Evolutionary conservation across 306 rosid species (phyloP).

Genomic region (Medicago truncatula): DNA sequence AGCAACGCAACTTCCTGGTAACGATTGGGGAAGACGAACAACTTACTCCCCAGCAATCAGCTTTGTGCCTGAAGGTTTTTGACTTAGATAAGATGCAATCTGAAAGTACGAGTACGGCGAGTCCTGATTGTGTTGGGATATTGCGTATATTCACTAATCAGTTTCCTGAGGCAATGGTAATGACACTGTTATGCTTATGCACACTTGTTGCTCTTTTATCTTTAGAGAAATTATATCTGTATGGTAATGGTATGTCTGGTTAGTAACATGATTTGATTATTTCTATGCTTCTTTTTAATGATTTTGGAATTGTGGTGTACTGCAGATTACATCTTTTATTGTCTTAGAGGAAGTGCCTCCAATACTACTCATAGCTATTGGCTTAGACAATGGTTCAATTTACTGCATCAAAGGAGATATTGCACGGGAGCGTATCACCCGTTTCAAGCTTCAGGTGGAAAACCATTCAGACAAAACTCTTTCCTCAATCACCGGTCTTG

Average conservation of each 20-base stretch:
- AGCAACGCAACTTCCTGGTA: constrained; percentile 91
- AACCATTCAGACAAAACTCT: constrained; percentile 61
- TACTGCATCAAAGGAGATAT: constrained; percentile 97
- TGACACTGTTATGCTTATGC: constrained; percentile 19
- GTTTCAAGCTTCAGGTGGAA: constrained; percentile 92
- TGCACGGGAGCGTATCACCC: constrained; percentile 91
- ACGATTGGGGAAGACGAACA: constrained; percentile 89
- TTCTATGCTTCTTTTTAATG: constrained; percentile 4
- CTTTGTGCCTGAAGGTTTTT: constrained; percentile 89
- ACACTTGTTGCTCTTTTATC: constrained; percentile 15
- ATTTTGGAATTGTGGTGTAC: constrained; percentile 35
- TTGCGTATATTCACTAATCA: constrained; percentile 93
- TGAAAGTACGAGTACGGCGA: constrained; percentile 74
- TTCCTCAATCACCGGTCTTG: constrained; percentile 80
- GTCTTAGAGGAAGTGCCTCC: constrained; percentile 97
- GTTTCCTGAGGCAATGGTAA: constrained; percentile 92
- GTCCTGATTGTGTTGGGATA: constrained; percentile 96
- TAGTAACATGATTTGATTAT: constrained; percentile 9
- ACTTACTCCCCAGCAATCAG: constrained; percentile 73
- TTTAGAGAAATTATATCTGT: constrained; percentile 8
- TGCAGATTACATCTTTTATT: constrained; percentile 90
- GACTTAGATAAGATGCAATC: constrained; percentile 93
- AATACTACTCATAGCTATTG: constrained; percentile 86
- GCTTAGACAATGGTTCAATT: constrained; percentile 88
- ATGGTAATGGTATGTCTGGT: neutral